Evolutionary conservation across 73 alveolate species (phyloP).

Genomic region (Stentor coeruleus): DNA sequence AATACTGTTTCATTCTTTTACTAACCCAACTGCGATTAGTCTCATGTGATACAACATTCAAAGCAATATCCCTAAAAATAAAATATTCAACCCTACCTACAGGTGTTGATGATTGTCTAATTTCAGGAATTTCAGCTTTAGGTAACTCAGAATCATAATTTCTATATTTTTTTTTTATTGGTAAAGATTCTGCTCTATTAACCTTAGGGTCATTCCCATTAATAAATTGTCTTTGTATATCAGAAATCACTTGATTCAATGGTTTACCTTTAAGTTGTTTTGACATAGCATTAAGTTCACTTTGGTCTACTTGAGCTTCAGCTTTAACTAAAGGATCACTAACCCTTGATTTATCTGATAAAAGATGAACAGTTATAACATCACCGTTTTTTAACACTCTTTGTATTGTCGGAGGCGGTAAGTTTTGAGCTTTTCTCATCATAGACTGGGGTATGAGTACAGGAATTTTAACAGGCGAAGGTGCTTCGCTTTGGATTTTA

Average conservation of each 20-base stretch:
- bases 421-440: constrained; percentile 5
- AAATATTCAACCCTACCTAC: not conserved
- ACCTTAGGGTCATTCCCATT: not conserved
- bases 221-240: not conserved
- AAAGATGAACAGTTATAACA: not conserved
- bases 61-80: not conserved
- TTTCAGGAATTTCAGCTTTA: not conserved
- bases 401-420: constrained; percentile 6
- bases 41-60: not conserved
- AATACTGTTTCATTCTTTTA: not conserved
- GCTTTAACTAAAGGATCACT: not conserved
- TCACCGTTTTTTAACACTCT: not conserved
- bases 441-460: constrained; percentile 6
- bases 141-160: not conserved
- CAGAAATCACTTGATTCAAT: not conserved
- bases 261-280: not conserved
- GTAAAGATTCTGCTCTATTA: not conserved
- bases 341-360: not conserved
- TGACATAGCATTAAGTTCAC: not conserved
- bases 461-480: not conserved
- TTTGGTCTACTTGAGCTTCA: not conserved
- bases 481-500: not conserved
- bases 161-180: not conserved
- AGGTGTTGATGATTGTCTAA: not conserved
- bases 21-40: not conserved